These are phyloP conservation scores for Rubia peregrina DNA, from an alignment of 305 asterid species.

Conservation along the genomic window DNA sequence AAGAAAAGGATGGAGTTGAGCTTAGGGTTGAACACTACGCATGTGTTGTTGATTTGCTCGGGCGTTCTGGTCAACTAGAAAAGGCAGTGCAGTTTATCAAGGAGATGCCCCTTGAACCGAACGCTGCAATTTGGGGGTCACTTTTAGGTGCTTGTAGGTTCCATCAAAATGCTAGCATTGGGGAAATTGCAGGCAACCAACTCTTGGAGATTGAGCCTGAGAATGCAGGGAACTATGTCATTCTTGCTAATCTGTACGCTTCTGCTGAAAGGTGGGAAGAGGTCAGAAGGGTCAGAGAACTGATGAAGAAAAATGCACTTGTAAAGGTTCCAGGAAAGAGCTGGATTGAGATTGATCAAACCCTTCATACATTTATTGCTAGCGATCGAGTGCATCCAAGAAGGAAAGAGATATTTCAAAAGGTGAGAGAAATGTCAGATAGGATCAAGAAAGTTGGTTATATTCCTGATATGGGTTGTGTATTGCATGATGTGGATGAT, in stretches of 20 bases:
- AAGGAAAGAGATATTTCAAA: constrained; percentile 25
- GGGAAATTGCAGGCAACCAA: constrained; percentile 48
- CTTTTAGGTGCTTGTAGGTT: constrained; percentile 85
- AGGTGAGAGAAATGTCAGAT: constrained; percentile 31
- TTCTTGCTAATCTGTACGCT: constrained; percentile 63
- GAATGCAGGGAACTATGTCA: constrained; percentile 55
- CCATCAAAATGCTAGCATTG: constrained; percentile 48
- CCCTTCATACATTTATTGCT: constrained; percentile 37
- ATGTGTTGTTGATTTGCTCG: constrained; percentile 78
- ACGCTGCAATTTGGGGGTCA: constrained; percentile 78
- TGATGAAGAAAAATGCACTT: constrained; percentile 46
- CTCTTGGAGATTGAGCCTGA: constrained; percentile 80
- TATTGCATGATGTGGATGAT: constrained; percentile 39
- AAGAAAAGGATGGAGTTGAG: constrained; percentile 20
- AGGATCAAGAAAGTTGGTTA: constrained; percentile 37
- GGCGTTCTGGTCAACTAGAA: constrained; percentile 70
- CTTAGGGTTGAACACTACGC: constrained; percentile 80
- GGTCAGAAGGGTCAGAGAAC: constrained; percentile 48
- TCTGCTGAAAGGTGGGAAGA: constrained; percentile 78
- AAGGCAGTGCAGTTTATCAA: constrained; percentile 58
- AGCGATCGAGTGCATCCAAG: constrained; percentile 33
- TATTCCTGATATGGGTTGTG: constrained; percentile 38
- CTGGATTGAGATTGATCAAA: constrained; percentile 50
- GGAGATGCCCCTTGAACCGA: constrained; percentile 70
- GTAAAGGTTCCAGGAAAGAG: constrained; percentile 75